A percentile compares a stretch with the other conserved stretches of the same genome.
phyloP scores from a whole-genome alignment of 1,284 basidiomycete genomes.

The Tetrapyrgos nigripes region DNA sequence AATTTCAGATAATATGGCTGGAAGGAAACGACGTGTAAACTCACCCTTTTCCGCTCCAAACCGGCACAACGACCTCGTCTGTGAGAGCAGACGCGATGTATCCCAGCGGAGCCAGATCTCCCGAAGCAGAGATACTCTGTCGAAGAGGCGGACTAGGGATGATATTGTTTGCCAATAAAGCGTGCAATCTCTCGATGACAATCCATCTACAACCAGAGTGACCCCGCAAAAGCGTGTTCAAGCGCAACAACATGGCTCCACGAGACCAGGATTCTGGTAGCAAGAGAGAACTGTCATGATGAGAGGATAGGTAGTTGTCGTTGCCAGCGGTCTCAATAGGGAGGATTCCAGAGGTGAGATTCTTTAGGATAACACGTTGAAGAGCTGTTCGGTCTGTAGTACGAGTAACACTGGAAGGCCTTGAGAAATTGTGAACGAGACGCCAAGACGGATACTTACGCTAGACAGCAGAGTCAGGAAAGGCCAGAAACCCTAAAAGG shows the following conservation, averaged over 20 bases:
- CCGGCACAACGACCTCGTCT: not conserved
- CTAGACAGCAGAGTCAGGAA: not conserved
- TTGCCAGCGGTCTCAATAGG: not conserved
- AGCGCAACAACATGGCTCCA: slow-evolving; percentile 12
- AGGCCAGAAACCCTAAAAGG: not conserved
- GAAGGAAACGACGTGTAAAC: not conserved
- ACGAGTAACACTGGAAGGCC: not conserved
- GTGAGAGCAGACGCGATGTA: slow-evolving; percentile 5
- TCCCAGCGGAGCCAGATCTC: slow-evolving; percentile 6
- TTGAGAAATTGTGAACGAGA: not conserved
- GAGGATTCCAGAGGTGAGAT: not conserved
- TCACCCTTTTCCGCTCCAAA: slow-evolving; percentile 7
- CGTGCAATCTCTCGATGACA: slow-evolving; percentile 8
- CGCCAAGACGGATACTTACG: not conserved
- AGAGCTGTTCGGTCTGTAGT: not conserved
- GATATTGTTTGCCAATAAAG: slow-evolving; percentile 9
- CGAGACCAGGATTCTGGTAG: slow-evolving; percentile 1
- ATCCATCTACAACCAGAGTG: slow-evolving; percentile 12
- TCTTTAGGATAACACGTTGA: not conserved
- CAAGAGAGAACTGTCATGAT: not conserved
- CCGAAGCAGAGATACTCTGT: slow-evolving; percentile 6
- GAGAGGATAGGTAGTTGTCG: not conserved
- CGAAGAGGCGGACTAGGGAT: slow-evolving; percentile 10
- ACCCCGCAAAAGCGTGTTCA: slow-evolving; percentile 12
- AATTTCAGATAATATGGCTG: not conserved